Conservation (phyloP, 305 asterid genomes). For the Fraxinus sp. region DNA sequence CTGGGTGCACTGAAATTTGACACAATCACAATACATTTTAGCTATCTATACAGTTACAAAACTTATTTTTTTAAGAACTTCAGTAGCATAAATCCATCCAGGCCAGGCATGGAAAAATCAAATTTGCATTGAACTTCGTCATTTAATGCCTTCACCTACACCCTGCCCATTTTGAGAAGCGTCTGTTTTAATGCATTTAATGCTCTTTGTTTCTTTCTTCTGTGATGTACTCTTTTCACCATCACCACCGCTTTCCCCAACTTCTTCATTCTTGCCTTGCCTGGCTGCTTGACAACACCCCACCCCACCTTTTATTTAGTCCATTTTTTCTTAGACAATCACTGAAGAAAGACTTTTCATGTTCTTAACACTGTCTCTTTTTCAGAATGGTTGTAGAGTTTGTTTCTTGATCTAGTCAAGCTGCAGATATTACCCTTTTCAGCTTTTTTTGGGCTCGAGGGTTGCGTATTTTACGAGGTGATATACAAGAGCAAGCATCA, state of each 20-base stretch:
- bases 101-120: slow-evolving; percentile 39
- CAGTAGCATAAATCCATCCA: slow-evolving; percentile 38
- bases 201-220: slow-evolving; percentile 22
- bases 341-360: not conserved
- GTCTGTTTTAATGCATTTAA: slow-evolving; percentile 36
- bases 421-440: not conserved
- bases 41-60: not conserved
- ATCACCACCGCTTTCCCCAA: slow-evolving; percentile 19
- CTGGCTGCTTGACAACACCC: not conserved
- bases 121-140: slow-evolving; percentile 33
- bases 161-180: slow-evolving; percentile 33
- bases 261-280: slow-evolving; percentile 24
- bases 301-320: not conserved
- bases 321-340: slow-evolving; percentile 1
- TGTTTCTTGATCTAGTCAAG: not conserved
- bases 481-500: not conserved
- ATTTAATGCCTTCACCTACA: slow-evolving; percentile 52
- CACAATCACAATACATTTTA: not conserved
- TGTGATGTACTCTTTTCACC: slow-evolving; percentile 20
- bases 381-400: not conserved
- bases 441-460: slow-evolving; percentile 1
- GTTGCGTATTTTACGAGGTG: not conserved
- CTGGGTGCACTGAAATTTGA: not conserved
- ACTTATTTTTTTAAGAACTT: not conserved
- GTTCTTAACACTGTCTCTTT: not conserved